phyloP scores from a whole-genome alignment of 129 eudicot genomes.

The Silybum marianum region DNA sequence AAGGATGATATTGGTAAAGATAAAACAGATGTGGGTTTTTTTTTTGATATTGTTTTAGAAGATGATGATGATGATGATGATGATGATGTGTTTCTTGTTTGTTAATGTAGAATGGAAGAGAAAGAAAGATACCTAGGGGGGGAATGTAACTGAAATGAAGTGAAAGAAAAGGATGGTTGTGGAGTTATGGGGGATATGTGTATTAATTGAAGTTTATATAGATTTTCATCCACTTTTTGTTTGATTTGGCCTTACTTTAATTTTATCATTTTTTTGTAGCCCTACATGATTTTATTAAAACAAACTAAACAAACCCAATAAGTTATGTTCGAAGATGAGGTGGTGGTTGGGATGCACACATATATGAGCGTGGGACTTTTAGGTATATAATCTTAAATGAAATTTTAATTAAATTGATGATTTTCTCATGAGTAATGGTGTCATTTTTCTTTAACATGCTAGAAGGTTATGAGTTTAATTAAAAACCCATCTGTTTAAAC shows the following conservation, averaged over 20 bases:
- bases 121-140: constrained; percentile 4
- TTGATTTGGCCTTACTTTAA: not conserved
- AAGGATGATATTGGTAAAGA: constrained; percentile 30
- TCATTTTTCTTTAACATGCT: no score
- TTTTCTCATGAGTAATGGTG: no score
- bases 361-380: no score
- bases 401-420: no score
- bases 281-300: not conserved
- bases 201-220: constrained; percentile 18
- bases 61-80: constrained; percentile 31
- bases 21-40: constrained; percentile 20
- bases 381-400: no score
- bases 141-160: not conserved
- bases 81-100: constrained; percentile 28
- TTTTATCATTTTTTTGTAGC: not conserved
- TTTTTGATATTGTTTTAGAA: constrained; percentile 14
- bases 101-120: constrained; percentile 32
- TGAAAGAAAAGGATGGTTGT: constrained; percentile 12
- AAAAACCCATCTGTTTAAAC: no score
- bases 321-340: not conserved
- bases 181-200: constrained; percentile 15
- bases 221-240: not conserved
- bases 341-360: no score
- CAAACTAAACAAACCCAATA: not conserved
- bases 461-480: no score